Base-by-base conservation (phyloP, 192 early-diverging fungal species). In the Coemansia sp. region DNA sequence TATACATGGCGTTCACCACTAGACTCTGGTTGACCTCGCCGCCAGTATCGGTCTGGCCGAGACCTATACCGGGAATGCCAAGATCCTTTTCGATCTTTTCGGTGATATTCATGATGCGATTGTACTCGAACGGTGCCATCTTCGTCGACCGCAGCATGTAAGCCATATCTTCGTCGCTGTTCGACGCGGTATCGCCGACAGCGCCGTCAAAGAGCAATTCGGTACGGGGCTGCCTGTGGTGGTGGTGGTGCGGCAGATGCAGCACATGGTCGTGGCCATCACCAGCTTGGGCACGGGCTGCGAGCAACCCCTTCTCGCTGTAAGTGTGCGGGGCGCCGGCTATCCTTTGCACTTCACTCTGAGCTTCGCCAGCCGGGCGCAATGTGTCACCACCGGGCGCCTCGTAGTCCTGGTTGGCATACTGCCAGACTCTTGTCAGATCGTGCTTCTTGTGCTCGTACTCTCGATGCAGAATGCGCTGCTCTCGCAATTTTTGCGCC, bases 1-100 rank as follows among this genome's bases (percentile, higher is more conserved):
- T 79, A 36, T 76, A 72, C 77, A 79, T 76, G 24, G 81, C 81
- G 41, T 74, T 79, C n/a, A 84, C 62, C 4, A 78, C 74, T 63
- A 84, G 65, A 34, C 66, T 78, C 54, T 79, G 74, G 64, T 78
- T 79, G 15, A 79, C 67, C 57, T 73, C 67, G 34, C 42, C 72
- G 41, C 68, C 67, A 2, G 43, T 54, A 47, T 74, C 61, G 16
- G 73, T 62, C 8, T 74, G 65, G 61, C 65, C 65, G 0, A 79
- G 42, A 7, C 67, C 43, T 16, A 78, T 61, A 15, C 68, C 67
- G 1, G 81, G 81, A n/a, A 84, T 76, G 27, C 81, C 81, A 18
- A 84, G 63, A 16, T 76, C 71, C 7, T 69, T 40, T 40, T 79
- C 81, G 3, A 84, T 60, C 51, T 68, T 76, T 29, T 79, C 73